Evolutionary conservation across 2,329 filamentous ascomycete species (phyloP), one percentile per base, ranked within the genome.

Genomic region (Corynespora cassiicola): DNA sequence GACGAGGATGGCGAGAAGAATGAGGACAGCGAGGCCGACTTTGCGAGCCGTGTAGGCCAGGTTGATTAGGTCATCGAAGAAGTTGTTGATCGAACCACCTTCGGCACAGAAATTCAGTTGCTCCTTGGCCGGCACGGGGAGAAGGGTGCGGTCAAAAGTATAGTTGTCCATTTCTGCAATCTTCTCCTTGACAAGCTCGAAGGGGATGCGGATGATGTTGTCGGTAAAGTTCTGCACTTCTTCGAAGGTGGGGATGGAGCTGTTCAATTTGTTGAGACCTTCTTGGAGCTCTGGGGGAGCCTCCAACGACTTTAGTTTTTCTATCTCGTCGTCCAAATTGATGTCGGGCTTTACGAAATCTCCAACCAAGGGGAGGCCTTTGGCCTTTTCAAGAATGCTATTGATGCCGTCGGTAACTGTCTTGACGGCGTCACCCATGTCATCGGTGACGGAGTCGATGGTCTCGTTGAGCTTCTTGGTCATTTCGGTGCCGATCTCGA

Each of bases 71-170:
- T 76, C 76, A 39, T 85, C 74, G 68, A 99, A 99, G 75, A 97
- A 97, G 49, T 84, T 77, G 60, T 85, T 83, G 68, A 99, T 87
- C 20, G 81, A 83, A 50, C 88, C 80, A 70, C 94, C 90, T 62
- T 90, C 83, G 26, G 89, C 89, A 74, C 94, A 99, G 73, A 99
- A 97, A 1, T 80, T 85, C 36, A 99, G 76, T 23, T 83, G 74
- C 67, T 95, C 80, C 73, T 95, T 96, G 54, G 85, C 74, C 2
- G 94, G 90, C 3, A 96, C 79, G 0, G 91, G 90, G 55, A 99
- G 92, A 7, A 86, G 70, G 9, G 81, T 80, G 11, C 84, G 78
- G 63, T 96, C 83, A 63, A 97, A 95, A 20, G 76, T 78, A 75
- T 90, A 97, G 46, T 75, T 79, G 32, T 82, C 80, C 58, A 94